Evolutionary conservation across 257 asterid species (phyloP).

Genomic region (Ballota nigra): DNA sequence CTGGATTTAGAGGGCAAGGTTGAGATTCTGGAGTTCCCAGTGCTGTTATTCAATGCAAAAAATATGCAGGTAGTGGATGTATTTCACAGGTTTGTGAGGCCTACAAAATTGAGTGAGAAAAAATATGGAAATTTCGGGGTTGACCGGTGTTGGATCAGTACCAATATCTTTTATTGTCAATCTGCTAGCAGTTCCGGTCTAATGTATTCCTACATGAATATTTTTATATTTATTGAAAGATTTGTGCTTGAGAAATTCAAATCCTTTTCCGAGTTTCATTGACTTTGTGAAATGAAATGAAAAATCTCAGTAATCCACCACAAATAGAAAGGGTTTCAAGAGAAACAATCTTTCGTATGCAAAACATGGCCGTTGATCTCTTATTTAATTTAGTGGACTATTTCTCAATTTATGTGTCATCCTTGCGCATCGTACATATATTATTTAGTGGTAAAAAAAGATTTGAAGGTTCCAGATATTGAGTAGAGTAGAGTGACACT

Average conservation of each 20-base stretch:
- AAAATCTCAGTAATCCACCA: neutral
- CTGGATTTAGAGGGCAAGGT: conserved; percentile 99
- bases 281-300: neutral
- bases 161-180: neutral
- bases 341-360: neutral
- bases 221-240: neutral
- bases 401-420: neutral
- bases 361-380: neutral
- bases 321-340: neutral
- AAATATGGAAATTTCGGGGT: conserved; percentile 85
- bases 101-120: conserved; percentile 67
- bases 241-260: neutral
- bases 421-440: neutral
- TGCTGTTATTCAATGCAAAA: conserved; percentile 72
- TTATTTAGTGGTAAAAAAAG: neutral
- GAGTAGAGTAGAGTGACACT: neutral
- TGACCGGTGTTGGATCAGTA: conserved; percentile 50
- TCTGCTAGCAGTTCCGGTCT: neutral
- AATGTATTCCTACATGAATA: neutral
- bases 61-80: conserved; percentile 70
- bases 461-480: neutral
- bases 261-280: too few species aligned
- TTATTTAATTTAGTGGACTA: neutral
- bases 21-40: conserved; percentile 94
- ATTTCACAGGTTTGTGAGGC: conserved; percentile 87